Evolutionary conservation across 2,329 filamentous ascomycete species (phyloP).

Genomic region (Colletotrichum phormii): DNA sequence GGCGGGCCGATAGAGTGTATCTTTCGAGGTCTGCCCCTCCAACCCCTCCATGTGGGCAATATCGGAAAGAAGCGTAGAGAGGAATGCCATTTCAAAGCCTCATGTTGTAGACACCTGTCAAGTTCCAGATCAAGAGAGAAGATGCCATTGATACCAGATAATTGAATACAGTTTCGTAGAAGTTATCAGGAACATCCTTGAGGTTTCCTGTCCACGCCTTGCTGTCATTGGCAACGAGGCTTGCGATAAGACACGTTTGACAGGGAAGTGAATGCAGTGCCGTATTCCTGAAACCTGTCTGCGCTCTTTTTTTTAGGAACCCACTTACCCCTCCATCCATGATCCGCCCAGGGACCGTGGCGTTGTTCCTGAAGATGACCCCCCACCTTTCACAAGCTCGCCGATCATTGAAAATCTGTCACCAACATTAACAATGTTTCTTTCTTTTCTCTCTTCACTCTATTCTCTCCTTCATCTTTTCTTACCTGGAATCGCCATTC

Average conservation of each 20-base stretch:
- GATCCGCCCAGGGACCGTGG: conserved; percentile 20
- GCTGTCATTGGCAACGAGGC: not conserved
- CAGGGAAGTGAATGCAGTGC: not conserved
- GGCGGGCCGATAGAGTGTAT: not conserved
- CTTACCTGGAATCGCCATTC: not conserved
- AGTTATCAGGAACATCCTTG: not conserved
- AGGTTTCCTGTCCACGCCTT: too few species aligned
- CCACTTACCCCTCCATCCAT: conserved; percentile 34
- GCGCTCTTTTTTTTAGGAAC: conserved; percentile 31
- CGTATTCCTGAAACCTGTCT: conserved; percentile 34
- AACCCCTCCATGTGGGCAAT: not conserved
- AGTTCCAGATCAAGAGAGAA: not conserved
- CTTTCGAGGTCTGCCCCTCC: conserved; percentile 8
- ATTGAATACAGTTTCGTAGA: too few species aligned
- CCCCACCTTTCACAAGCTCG: conserved; percentile 30
- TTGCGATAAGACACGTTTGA: not conserved
- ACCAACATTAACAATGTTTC: not conserved
- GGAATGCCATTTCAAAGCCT: not conserved
- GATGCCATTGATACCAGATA: not conserved
- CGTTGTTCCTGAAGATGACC: conserved; percentile 24
- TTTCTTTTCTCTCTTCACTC: not conserved
- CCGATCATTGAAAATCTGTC: conserved; percentile 35
- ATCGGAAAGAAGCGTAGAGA: not conserved
- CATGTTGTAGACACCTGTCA: not conserved
- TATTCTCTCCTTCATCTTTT: not conserved